Conservation (phyloP, 2,329 filamentous ascomycete genomes). For the Hypoxylon sp. region DNA sequence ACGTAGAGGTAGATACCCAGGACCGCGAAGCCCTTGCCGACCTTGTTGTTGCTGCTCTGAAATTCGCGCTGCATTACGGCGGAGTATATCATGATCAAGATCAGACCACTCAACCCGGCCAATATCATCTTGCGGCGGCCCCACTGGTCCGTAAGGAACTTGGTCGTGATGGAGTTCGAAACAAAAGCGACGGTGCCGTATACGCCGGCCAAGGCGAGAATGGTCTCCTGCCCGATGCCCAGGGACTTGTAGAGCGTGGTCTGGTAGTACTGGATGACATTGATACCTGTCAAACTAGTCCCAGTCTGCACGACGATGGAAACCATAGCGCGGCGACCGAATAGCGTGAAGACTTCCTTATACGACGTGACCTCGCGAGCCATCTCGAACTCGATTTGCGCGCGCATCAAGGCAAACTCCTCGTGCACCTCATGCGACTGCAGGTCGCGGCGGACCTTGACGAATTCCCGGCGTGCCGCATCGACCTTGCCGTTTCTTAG, state of each 20-base stretch:
- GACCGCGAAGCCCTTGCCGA: slow-evolving; percentile 70
- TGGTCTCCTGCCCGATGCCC: slow-evolving; percentile 61
- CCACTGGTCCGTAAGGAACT: slow-evolving; percentile 67
- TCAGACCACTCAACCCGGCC: slow-evolving; percentile 62
- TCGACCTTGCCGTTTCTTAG: slow-evolving; percentile 63
- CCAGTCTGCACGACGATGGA: slow-evolving; percentile 68
- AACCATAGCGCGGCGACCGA: slow-evolving; percentile 63
- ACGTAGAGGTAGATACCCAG: slow-evolving; percentile 69
- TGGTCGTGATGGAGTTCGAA: slow-evolving; percentile 62
- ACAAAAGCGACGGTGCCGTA: slow-evolving; percentile 66
- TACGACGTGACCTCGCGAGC: slow-evolving; percentile 65
- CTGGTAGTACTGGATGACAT: slow-evolving; percentile 64
- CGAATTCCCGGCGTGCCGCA: slow-evolving; percentile 60
- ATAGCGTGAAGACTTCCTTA: slow-evolving; percentile 63
- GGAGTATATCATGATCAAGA: slow-evolving; percentile 69
- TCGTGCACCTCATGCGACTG: slow-evolving; percentile 57
- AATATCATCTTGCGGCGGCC: slow-evolving; percentile 71
- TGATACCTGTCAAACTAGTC: slow-evolving; percentile 67
- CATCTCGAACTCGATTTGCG: slow-evolving; percentile 68
- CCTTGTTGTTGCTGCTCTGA: slow-evolving; percentile 64
- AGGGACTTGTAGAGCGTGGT: slow-evolving; percentile 67
- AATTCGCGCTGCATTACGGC: slow-evolving; percentile 69
- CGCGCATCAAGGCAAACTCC: slow-evolving; percentile 66
- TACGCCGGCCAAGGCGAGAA: slow-evolving; percentile 65
- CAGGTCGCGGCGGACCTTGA: slow-evolving; percentile 60